A percentile compares a stretch with the other conserved stretches of the same genome.
Evolutionary conservation across 2,329 filamentous ascomycete species (phyloP).

Genomic region (Teratosphaeria nubilosa): DNA sequence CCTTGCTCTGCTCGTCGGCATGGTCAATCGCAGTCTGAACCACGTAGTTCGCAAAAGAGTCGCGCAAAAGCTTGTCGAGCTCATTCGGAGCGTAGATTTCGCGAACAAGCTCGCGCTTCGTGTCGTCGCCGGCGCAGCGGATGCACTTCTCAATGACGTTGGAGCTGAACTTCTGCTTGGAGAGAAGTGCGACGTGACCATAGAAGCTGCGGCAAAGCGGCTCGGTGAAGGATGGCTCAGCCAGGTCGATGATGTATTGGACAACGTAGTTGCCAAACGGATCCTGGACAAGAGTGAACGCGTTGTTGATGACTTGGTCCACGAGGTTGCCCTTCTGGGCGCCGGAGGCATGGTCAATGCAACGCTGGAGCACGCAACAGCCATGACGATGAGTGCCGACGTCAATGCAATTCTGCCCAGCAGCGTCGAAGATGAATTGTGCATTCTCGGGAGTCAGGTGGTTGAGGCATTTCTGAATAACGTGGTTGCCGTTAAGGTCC

Average conservation of each 20-base stretch:
- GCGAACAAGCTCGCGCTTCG: conserved; percentile 71
- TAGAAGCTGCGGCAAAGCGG: conserved; percentile 75
- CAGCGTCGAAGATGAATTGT: conserved; percentile 94
- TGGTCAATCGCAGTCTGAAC: conserved; percentile 93
- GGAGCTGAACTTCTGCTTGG: conserved; percentile 97
- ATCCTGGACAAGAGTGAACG: conserved; percentile 84
- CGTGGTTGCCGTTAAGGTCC: conserved; percentile 95
- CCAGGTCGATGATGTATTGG: conserved; percentile 92
- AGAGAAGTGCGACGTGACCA: conserved; percentile 60
- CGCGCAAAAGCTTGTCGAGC: conserved; percentile 79
- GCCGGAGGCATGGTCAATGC: conserved; percentile 91
- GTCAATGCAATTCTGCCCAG: conserved; percentile 73
- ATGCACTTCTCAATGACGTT: conserved; percentile 94
- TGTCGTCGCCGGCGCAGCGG: conserved; percentile 65
- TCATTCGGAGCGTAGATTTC: conserved; percentile 68
- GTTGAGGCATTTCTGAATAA: conserved; percentile 98
- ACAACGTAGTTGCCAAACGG: conserved; percentile 98
- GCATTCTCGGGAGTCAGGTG: conserved; percentile 76
- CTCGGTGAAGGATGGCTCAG: conserved; percentile 77
- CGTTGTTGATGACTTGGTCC: conserved; percentile 73
- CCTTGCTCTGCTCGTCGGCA: conserved; percentile 62
- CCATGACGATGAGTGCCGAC: conserved; percentile 96
- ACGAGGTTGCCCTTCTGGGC: conserved; percentile 83
- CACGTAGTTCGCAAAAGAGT: conserved; percentile 95
- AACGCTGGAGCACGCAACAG: conserved; percentile 94